Percentiles rank a stretch among this genome's conserved stretches.
Evolutionary conservation across 2,329 filamentous ascomycete species (phyloP).

Genomic region (Fusarium lateritium): DNA sequence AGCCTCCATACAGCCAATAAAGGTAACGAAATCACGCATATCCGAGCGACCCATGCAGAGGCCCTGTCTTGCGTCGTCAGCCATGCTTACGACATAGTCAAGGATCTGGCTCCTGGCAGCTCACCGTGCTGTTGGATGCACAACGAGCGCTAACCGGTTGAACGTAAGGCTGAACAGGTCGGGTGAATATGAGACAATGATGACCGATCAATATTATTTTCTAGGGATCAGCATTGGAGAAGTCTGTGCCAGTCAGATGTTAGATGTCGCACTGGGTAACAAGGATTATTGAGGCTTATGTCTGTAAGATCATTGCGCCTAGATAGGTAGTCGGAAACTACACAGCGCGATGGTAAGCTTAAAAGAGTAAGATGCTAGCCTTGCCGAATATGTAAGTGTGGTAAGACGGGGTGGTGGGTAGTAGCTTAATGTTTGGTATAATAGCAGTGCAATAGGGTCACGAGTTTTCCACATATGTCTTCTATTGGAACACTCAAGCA

Average conservation of each 20-base stretch:
- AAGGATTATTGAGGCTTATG: background rate
- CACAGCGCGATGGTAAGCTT: background rate
- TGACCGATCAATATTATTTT: too few species aligned
- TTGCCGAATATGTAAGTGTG: background rate
- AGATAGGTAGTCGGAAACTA: background rate
- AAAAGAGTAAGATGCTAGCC: background rate
- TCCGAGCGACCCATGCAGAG: background rate
- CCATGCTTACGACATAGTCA: background rate
- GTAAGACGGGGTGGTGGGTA: background rate
- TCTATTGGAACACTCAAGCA: too few species aligned
- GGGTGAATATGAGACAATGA: background rate
- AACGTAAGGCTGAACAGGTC: background rate
- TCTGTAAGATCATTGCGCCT: background rate
- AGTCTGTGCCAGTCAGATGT: too few species aligned
- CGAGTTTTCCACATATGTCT: too few species aligned
- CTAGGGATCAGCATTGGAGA: too few species aligned
- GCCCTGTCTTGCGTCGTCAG: background rate
- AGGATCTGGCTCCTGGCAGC: background rate
- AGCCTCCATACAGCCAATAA: too few species aligned
- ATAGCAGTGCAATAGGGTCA: too few species aligned
- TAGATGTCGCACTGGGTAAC: too few species aligned
- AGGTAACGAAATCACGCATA: background rate
- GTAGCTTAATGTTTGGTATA: too few species aligned
- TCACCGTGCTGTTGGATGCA: background rate
- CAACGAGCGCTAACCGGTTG: background rate